Conservation (phyloP, 2,329 filamentous ascomycete genomes). For the Aspergillus quadricinctus region DNA sequence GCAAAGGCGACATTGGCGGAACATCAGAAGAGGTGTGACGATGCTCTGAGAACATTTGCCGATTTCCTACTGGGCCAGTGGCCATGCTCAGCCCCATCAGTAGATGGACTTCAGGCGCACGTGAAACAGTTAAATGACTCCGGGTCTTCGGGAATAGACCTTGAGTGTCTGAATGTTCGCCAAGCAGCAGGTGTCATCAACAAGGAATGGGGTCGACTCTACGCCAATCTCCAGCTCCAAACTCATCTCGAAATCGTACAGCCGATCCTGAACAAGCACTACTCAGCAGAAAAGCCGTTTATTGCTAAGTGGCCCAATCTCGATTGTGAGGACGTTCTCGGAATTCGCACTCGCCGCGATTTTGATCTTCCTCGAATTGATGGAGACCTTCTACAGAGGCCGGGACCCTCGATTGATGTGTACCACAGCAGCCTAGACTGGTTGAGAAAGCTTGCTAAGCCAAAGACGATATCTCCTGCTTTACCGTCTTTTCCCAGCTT, state of each 20-base stretch:
- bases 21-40: slow-evolving; percentile 28
- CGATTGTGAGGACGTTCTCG: background rate
- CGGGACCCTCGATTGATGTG: background rate
- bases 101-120: slow-evolving; percentile 20
- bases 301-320: background rate
- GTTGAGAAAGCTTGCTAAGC: background rate
- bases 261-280: slow-evolving; percentile 31
- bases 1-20: slow-evolving; percentile 1
- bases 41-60: slow-evolving; percentile 38
- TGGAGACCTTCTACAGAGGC: slow-evolving; percentile 8
- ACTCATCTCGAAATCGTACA: slow-evolving; percentile 45
- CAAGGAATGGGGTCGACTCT: slow-evolving; percentile 47
- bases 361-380: slow-evolving; percentile 1
- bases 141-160: background rate
- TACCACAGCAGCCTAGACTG: background rate
- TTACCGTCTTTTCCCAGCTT: too few species aligned
- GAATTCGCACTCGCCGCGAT: background rate
- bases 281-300: slow-evolving; percentile 2
- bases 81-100: slow-evolving; percentile 38
- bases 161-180: slow-evolving; percentile 23
- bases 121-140: too few species aligned
- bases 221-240: slow-evolving; percentile 47
- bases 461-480: background rate
- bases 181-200: slow-evolving; percentile 31
- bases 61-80: slow-evolving; percentile 43